phyloP scores from a whole-genome alignment of 352 stramenopile species.

The Globisporangium nagaii region DNA sequence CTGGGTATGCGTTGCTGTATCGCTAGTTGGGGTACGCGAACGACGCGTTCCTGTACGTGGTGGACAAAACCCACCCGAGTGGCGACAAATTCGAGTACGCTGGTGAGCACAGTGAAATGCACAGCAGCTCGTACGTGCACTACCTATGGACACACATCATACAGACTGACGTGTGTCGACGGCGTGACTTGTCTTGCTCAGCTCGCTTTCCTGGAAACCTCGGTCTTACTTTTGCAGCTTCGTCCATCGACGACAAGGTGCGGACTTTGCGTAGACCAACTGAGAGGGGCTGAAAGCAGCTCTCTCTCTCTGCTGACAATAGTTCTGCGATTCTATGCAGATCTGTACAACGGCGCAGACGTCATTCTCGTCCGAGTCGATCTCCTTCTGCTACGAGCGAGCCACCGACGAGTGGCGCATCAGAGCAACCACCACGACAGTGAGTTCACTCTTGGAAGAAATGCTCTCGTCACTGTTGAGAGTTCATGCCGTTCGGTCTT shows the following conservation, averaged over 20 bases:
- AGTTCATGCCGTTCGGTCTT: background rate
- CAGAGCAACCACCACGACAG: conserved; percentile 16
- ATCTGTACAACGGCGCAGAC: conserved; percentile 22
- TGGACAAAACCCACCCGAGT: conserved; percentile 25
- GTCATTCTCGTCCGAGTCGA: background rate
- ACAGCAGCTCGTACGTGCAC: too few species aligned
- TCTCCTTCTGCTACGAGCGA: conserved; percentile 29
- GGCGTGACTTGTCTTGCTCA: too few species aligned
- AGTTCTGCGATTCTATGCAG: background rate
- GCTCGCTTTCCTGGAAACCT: conserved; percentile 18
- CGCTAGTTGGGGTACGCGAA: conserved; percentile 28
- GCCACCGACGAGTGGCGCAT: conserved; percentile 16
- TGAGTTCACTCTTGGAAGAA: conserved; percentile 1
- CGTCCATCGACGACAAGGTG: conserved; percentile 30
- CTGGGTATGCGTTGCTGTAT: background rate
- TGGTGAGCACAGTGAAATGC: too few species aligned
- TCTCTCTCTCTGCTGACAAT: background rate
- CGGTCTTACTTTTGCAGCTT: conserved; percentile 26
- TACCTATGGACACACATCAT: too few species aligned
- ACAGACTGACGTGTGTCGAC: too few species aligned
- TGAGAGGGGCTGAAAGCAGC: background rate
- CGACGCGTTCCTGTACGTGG: conserved; percentile 39
- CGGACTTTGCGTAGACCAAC: background rate
- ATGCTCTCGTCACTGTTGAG: too few species aligned
- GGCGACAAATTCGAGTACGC: conserved; percentile 36